These are phyloP conservation scores for Plasmodium vivax DNA, from an alignment of 169 alveolate species.

Conservation along the genomic window DNA sequence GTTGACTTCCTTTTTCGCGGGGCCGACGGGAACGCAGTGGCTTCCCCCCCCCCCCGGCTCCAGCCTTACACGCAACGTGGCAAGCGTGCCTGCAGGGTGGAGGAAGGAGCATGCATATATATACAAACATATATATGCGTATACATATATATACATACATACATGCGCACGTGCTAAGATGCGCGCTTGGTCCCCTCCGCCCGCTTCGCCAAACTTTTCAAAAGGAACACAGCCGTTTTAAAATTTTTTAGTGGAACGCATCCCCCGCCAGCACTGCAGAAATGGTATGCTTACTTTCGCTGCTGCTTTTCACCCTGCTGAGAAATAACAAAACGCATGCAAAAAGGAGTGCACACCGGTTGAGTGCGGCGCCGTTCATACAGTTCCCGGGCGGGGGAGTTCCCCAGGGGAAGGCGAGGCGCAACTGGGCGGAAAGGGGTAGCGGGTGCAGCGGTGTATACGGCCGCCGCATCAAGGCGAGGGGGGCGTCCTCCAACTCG, in stretches of 20 bases:
- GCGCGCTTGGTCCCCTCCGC: neutral
- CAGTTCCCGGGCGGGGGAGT: neutral
- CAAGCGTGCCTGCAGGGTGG: neutral
- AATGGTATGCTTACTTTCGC: constrained; percentile 49
- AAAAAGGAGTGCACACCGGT: constrained; percentile 18
- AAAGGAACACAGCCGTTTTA: neutral
- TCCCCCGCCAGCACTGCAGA: neutral
- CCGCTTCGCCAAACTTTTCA: constrained; percentile 1
- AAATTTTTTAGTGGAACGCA: constrained; percentile 19
- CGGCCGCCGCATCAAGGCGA: neutral
- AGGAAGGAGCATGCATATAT: neutral
- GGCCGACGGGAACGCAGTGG: neutral
- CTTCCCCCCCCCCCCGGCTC: neutral
- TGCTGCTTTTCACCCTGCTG: constrained; percentile 32
- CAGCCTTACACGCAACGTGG: neutral
- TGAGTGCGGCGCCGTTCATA: constrained; percentile 24
- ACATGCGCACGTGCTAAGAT: neutral
- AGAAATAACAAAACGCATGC: constrained; percentile 40
- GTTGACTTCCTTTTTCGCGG: neutral
- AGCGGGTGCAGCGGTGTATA: neutral
- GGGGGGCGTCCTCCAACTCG: neutral
- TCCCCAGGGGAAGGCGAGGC: neutral
- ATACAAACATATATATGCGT: neutral
- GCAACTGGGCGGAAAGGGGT: neutral
- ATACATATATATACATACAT: neutral